Conservation (phyloP, 352 stramenopile genomes). For the Blastocystis sp. region DNA sequence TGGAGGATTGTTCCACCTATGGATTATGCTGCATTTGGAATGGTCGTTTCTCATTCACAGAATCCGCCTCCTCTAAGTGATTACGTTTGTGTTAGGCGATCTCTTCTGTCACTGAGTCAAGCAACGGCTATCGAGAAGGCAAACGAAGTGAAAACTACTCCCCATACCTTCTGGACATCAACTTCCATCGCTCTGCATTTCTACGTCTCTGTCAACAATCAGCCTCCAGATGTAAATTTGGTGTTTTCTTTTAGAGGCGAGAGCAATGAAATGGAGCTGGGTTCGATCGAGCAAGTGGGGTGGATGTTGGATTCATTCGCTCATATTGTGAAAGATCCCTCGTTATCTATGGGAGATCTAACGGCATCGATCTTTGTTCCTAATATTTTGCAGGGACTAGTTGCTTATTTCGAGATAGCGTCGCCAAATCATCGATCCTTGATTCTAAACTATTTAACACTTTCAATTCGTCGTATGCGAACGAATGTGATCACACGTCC, state of each 20-base stretch:
- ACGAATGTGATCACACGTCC: not conserved
- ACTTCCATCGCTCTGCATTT: conserved; percentile 15
- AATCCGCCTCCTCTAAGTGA: conserved; percentile 5
- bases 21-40: conserved; percentile 27
- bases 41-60: not conserved
- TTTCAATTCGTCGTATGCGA: not conserved
- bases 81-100: conserved; percentile 9
- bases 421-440: not conserved
- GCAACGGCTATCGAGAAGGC: conserved; percentile 18
- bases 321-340: not conserved
- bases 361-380: conserved; percentile 9
- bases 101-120: not conserved
- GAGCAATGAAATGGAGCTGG: not conserved
- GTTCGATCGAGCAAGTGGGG: conserved; percentile 12
- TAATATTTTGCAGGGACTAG: not conserved
- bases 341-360: conserved; percentile 4
- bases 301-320: conserved; percentile 47
- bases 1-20: conserved; percentile 42
- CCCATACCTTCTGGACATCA: conserved; percentile 3
- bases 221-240: conserved; percentile 33
- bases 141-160: not conserved
- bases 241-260: conserved; percentile 30
- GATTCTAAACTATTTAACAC: not conserved
- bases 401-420: not conserved
- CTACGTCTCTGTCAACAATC: not conserved